Percentiles rank a stretch among this genome's conserved stretches.
phyloP scores from a whole-genome alignment of 768 basidiomycete genomes.

The Kondoa malvinella region DNA sequence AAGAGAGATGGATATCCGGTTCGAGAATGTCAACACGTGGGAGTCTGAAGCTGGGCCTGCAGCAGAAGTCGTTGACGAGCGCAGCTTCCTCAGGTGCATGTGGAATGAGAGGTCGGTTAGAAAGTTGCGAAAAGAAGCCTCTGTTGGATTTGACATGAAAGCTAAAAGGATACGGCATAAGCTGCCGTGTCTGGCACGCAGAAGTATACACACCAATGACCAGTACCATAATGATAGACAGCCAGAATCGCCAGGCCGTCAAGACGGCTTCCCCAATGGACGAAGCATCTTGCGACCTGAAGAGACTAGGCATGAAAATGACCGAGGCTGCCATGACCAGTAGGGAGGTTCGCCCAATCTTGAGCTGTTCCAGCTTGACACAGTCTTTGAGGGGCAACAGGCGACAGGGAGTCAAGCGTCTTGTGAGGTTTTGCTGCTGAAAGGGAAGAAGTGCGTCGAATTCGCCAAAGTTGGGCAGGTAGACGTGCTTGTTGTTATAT shows the following conservation, averaged over 20 bases:
- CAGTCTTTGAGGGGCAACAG: no score
- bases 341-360: neutral
- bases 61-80: conserved; percentile 37
- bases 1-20: conserved; percentile 77
- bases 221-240: neutral
- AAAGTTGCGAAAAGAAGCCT: conserved; percentile 81
- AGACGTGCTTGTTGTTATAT: no score
- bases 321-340: neutral
- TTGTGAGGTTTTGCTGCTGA: neutral
- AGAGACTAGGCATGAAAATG: neutral
- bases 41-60: conserved; percentile 23
- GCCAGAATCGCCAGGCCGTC: neutral
- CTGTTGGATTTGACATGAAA: conserved; percentile 84
- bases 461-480: no score
- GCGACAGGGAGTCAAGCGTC: no score
- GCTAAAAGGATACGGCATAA: no score
- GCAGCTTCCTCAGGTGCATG: conserved; percentile 71
- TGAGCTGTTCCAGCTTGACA: neutral
- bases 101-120: conserved; percentile 96
- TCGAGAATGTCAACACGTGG: conserved; percentile 51
- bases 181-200: no score
- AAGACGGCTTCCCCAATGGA: neutral
- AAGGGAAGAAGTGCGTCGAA: neutral
- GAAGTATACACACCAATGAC: neutral
- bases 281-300: neutral